phyloP scores from a whole-genome alignment of 2,329 filamentous ascomycete genomes.

The Sarocladiaceae sp. region DNA sequence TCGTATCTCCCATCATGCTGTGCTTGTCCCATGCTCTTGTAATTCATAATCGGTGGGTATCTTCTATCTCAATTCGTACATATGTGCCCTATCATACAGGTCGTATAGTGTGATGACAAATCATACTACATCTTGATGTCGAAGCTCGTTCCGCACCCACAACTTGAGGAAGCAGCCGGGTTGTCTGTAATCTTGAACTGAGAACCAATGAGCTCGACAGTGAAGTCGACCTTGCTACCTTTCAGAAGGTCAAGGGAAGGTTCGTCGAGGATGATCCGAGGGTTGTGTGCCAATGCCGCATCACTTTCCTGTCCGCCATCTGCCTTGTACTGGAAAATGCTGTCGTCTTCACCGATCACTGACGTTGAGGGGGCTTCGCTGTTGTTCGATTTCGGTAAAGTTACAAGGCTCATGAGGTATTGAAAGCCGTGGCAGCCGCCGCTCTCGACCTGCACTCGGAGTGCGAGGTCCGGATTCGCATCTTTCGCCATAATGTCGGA shows the following conservation, averaged over 20 bases:
- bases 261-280: slow-evolving; percentile 88
- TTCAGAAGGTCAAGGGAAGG: slow-evolving; percentile 83
- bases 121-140: slow-evolving; percentile 69
- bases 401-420: slow-evolving; percentile 86
- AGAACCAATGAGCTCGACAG: slow-evolving; percentile 80
- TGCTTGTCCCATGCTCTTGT: neutral
- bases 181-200: slow-evolving; percentile 98
- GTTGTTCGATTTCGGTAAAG: slow-evolving; percentile 41
- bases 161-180: slow-evolving; percentile 85
- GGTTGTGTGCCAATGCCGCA: slow-evolving; percentile 19
- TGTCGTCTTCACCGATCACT: slow-evolving; percentile 69
- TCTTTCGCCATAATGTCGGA: slow-evolving; percentile 71
- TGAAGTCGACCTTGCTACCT: slow-evolving; percentile 94
- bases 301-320: slow-evolving; percentile 34
- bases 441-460: slow-evolving; percentile 89
- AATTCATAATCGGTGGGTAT: neutral
- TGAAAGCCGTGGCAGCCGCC: slow-evolving; percentile 98
- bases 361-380: slow-evolving; percentile 27
- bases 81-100: neutral
- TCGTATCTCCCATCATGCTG: too few species aligned
- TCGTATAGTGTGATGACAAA: neutral
- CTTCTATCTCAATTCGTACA: neutral
- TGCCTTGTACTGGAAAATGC: slow-evolving; percentile 69
- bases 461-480: slow-evolving; percentile 71
- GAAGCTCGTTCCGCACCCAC: slow-evolving; percentile 96